Evolutionary conservation across 192 early-diverging fungal species (phyloP), one percentile per base, ranked within the genome.

Genomic region (Anaeromyces robustus): DNA sequence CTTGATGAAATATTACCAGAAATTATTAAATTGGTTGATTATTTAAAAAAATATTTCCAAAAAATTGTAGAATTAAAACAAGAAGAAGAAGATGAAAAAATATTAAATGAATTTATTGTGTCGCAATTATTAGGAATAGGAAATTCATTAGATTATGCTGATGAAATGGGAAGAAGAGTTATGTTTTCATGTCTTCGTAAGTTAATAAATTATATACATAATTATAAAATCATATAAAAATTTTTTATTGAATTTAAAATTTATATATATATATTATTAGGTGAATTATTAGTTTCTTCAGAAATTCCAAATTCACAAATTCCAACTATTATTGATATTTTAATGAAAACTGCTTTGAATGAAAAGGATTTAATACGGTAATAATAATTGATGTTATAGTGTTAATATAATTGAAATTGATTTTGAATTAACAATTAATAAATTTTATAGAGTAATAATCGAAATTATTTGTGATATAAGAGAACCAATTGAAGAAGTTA

Each of bases 341-440:
- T 96, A 84, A 90, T 89, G 39, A 92, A 89, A 80, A 90, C 95
- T 28, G 90, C 94, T 7, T 83, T 92, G 78, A 92, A 91, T 82
- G 95, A 97, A 82, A 89, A 90, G 77, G 96, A 97, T 81, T 95
- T 95, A 86, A 94, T 93, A n/a, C 88, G 92, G 81, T 87, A 83
- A 79, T 84, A 84, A 37, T 41, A 16, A 41, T 12, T 41, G 1
- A 41, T 41, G 4, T 34, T 34, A 34, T 7, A 34, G 3, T 34
- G 3, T 34, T 7, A 34, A 34, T 7, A 7, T 7, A 7, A 7
- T 34, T 34, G 32, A n/a, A n/a, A n/a, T n/a, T n/a, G n/a, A n/a
- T n/a, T 34, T 34, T 34, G 4, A 7, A 34, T 34, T 34, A 34
- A 34, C 12, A 34, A 7, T 34, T 7, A 7, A 34, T 34, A 34